Base-by-base conservation (phyloP, 176 grass and related monocot species). In the Calamus simplicifolius region DNA sequence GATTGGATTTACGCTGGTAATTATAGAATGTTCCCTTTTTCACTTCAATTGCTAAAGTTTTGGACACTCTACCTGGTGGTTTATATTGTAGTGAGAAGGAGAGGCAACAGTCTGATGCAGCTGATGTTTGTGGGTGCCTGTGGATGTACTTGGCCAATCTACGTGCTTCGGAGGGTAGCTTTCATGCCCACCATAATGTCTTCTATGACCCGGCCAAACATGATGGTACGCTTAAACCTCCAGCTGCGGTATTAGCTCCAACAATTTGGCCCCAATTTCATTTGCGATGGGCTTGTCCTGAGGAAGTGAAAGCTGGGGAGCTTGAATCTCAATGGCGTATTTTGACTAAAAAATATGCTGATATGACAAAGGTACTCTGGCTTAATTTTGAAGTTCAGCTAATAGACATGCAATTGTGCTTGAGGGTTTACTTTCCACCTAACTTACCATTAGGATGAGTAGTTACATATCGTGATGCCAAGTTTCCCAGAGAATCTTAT, bases 231-330 rank as follows among this genome's bases (percentile, higher is more conserved):
- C 52, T 97, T 85, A 29, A 87, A n/a, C n/a, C 93, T 48, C 84
- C 93, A 75, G 93, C 93, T 53, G 93, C 93, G 50, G 83, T 79
- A 69, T 81, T 97, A 64, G 93, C 87, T 52, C 93, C 93, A 19
- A 88, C 93, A 16, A 82, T 97, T 51, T 97, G 93, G 93, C 93
- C 93, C 49, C 78, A 92, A 25, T 97, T 97, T 74, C 89, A 88
- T 85, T 70, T 97, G 75, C 82, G 93, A 58, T 97, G 93, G 93
- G 75, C 93, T 69, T 97, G 93, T 17, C 84, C 87, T 59, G 59
- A 25, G 12, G 93, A 91, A 71, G 82, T 84, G 21, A 72, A 85
- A 67, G 78, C 81, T 48, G 79, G 78, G 17, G 79, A 88, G 69
- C 75, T 97, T 71, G 87, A 92, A 82, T 92, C 87, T 58, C 81